Conservation (phyloP, 441 rosid genomes). For the Biscutella auriculata region DNA sequence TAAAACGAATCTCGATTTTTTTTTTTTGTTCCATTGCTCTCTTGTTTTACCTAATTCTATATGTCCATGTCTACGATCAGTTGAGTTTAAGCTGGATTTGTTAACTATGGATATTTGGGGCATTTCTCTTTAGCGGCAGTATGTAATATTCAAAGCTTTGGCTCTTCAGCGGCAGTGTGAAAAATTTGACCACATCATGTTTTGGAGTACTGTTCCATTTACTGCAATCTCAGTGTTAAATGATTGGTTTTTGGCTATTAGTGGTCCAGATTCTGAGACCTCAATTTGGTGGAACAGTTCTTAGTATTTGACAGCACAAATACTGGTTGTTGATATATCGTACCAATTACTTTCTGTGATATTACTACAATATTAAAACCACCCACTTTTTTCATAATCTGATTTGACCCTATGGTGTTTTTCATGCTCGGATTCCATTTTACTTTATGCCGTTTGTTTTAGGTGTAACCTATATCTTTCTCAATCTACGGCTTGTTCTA, state of each 20-base stretch:
- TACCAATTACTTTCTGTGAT: slow-evolving; percentile 14
- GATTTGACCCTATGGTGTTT: slow-evolving; percentile 37
- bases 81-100: neutral
- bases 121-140: too few relatives aligned
- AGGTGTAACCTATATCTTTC: slow-evolving; percentile 12
- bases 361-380: slow-evolving; percentile 21
- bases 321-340: slow-evolving; percentile 23
- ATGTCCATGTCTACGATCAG: neutral
- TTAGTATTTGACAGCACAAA: slow-evolving; percentile 16
- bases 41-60: too few relatives aligned
- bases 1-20: neutral
- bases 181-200: neutral
- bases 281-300: neutral
- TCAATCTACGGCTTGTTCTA: slow-evolving; percentile 6
- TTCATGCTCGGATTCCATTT: slow-evolving; percentile 44
- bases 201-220: neutral
- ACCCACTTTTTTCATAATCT: slow-evolving; percentile 14
- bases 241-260: slow-evolving; percentile 10
- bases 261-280: neutral
- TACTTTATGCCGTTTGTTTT: slow-evolving; percentile 20
- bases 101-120: neutral
- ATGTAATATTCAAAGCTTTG: neutral
- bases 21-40: neutral
- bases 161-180: neutral
- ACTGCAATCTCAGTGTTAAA: slow-evolving; percentile 1